phyloP scores from a whole-genome alignment of 129 eudicot genomes.

The Centaurea solstitialis region DNA sequence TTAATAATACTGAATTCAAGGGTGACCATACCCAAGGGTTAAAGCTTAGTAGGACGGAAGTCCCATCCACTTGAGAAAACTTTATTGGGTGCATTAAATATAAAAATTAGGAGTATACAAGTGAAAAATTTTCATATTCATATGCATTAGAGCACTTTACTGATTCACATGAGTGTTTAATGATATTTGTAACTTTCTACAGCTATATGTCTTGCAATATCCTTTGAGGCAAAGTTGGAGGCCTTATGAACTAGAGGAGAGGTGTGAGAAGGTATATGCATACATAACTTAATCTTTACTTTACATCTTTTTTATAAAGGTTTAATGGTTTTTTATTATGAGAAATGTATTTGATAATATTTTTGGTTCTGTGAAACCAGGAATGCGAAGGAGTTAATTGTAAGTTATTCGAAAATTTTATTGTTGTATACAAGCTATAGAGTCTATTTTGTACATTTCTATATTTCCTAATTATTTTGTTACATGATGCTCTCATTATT shows the following conservation, averaged over 20 bases:
- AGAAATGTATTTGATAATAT: conserved; percentile 10
- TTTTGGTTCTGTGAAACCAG: no score
- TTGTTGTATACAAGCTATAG: no score
- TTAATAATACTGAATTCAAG: neutral
- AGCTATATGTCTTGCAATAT: conserved; percentile 78
- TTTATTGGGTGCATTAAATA: neutral
- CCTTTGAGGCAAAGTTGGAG: conserved; percentile 84
- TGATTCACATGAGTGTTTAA: neutral
- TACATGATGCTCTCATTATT: no score
- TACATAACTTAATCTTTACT: neutral
- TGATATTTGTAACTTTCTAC: conserved; percentile 21
- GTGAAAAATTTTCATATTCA: conserved; percentile 12
- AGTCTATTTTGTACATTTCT: no score
- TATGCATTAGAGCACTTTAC: conserved; percentile 3
- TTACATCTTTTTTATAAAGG: neutral
- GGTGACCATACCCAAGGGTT: neutral
- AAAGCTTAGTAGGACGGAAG: neutral
- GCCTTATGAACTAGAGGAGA: conserved; percentile 79
- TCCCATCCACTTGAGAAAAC: neutral
- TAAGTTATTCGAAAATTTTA: no score
- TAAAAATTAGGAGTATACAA: neutral
- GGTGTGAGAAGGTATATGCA: conserved; percentile 65
- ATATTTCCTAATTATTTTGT: no score
- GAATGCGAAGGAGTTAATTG: no score
- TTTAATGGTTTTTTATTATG: neutral